These are phyloP conservation scores for Claviceps sp. DNA, from an alignment of 2,329 filamentous ascomycete species.

Conservation along the genomic window DNA sequence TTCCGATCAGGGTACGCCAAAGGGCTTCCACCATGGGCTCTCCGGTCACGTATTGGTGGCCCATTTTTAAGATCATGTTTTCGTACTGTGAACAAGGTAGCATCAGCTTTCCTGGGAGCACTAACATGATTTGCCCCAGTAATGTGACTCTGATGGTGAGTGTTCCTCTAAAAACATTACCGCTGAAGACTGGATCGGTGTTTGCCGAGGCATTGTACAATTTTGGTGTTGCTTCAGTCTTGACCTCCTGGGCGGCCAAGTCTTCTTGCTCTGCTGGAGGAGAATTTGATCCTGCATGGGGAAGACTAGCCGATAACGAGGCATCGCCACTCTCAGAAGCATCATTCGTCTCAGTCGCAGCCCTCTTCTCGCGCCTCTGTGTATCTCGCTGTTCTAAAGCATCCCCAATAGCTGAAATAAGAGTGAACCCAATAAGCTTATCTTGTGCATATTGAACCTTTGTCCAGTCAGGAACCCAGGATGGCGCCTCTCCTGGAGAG, in stretches of 20 bases:
- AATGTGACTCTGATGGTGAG: neutral
- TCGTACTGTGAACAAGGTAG: slow-evolving; percentile 2
- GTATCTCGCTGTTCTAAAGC: neutral
- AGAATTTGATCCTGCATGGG: neutral
- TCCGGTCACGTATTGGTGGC: slow-evolving; percentile 3
- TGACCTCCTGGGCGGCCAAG: neutral
- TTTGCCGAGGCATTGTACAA: slow-evolving; percentile 2
- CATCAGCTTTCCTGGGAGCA: slow-evolving; percentile 3
- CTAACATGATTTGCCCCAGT: slow-evolving; percentile 1
- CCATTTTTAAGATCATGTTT: slow-evolving; percentile 1
- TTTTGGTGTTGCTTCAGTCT: neutral
- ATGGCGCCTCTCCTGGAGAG: neutral
- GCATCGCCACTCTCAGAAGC: neutral
- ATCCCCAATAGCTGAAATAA: neutral
- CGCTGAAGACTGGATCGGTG: neutral
- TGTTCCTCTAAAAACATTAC: neutral
- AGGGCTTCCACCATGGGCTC: slow-evolving; percentile 5
- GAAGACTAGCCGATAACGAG: neutral
- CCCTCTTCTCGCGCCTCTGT: neutral
- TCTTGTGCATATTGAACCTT: slow-evolving; percentile 3
- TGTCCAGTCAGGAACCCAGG: slow-evolving; percentile 7
- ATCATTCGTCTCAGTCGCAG: neutral
- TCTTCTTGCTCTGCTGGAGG: neutral
- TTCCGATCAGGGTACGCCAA: slow-evolving; percentile 5
- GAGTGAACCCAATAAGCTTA: slow-evolving; percentile 1